Percentiles rank a stretch among this genome's conserved stretches.
These are phyloP conservation scores for Larix sibirica DNA, from an alignment of 83 land plant genomes.

Conservation along the genomic window DNA sequence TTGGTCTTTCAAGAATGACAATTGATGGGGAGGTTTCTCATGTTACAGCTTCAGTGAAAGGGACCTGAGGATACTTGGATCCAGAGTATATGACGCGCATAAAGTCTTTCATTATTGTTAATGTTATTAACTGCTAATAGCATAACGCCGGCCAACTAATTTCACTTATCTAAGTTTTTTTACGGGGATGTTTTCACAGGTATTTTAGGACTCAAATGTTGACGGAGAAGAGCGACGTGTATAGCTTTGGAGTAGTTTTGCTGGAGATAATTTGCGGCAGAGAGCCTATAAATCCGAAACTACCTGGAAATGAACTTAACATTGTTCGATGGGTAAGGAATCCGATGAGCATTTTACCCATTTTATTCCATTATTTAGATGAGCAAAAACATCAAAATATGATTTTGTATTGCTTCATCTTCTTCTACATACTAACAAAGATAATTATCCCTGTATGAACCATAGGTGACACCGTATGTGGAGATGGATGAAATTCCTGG, in stretches of 20 bases:
- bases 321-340: background rate
- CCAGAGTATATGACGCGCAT: constrained; percentile 51
- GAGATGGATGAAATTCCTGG: background rate
- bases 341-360: no score
- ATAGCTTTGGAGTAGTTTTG: background rate
- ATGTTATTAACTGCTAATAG: background rate
- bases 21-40: constrained; percentile 53
- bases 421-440: no score
- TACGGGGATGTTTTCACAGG: background rate
- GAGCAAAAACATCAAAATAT: no score
- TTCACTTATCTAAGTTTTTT: background rate
- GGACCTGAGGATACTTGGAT: constrained; percentile 87
- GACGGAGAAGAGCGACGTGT: background rate
- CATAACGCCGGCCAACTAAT: no score
- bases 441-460: no score
- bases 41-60: constrained; percentile 88
- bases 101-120: no score
- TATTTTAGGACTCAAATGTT: background rate
- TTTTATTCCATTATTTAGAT: no score
- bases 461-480: background rate
- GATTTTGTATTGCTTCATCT: no score
- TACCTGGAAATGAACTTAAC: background rate
- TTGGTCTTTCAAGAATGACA: constrained; percentile 54
- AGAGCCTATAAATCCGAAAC: background rate
- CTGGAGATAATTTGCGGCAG: background rate